These are phyloP conservation scores for Musa acuminata DNA, from an alignment of 176 grass and related monocot species.

Conservation along the genomic window DNA sequence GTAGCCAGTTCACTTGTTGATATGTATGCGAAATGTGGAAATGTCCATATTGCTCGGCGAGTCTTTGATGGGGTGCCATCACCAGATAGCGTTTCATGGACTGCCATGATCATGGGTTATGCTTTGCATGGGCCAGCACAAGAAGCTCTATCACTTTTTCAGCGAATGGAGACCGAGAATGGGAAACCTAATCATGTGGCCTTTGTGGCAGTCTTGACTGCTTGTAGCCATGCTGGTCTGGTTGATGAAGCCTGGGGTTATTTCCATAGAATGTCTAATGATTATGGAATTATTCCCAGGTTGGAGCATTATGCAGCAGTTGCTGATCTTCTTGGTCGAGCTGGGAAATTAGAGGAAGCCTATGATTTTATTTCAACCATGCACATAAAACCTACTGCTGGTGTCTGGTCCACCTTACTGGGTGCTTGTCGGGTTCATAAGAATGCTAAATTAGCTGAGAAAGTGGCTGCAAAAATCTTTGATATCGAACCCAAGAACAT, in stretches of 20 bases:
- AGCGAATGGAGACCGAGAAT: slow-evolving; percentile 42
- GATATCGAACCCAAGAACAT: slow-evolving; percentile 52
- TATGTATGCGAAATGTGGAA: slow-evolving; percentile 73
- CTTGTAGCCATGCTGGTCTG: slow-evolving; percentile 75
- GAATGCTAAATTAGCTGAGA: slow-evolving; percentile 44
- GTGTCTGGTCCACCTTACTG: slow-evolving; percentile 63
- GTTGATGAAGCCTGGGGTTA: slow-evolving; percentile 48
- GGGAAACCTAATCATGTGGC: slow-evolving; percentile 51
- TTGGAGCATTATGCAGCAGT: slow-evolving; percentile 52
- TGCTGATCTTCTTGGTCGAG: slow-evolving; percentile 53
- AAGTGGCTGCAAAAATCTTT: slow-evolving; percentile 49
- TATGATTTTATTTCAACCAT: slow-evolving; percentile 56
- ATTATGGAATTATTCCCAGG: slow-evolving; percentile 43
- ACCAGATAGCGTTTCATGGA: slow-evolving; percentile 55
- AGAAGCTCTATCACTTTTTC: slow-evolving; percentile 55
- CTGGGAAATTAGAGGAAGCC: slow-evolving; percentile 53
- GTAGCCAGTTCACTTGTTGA: slow-evolving; percentile 59
- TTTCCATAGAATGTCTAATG: slow-evolving; percentile 49
- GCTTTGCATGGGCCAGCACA: slow-evolving; percentile 57
- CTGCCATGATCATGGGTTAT: slow-evolving; percentile 65
- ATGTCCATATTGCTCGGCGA: slow-evolving; percentile 28
- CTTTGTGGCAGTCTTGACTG: slow-evolving; percentile 55
- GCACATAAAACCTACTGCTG: slow-evolving; percentile 59
- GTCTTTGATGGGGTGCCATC: slow-evolving; percentile 43
- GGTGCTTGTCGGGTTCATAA: slow-evolving; percentile 56